Conservation (phyloP, 2,329 filamentous ascomycete genomes). For the Neurospora crassa region DNA sequence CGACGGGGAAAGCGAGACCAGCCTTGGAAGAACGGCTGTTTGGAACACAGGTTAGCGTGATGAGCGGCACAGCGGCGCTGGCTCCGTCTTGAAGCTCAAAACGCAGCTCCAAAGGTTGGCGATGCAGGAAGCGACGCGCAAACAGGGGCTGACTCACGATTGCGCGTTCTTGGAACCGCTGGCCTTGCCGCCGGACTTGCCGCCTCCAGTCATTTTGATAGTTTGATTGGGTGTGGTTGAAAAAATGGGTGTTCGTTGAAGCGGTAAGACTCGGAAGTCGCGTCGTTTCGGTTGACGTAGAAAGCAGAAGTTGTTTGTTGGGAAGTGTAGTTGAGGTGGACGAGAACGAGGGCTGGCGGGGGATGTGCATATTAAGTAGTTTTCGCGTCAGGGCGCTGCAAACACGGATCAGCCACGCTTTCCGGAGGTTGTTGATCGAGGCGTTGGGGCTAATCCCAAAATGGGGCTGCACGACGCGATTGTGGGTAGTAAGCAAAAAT, state of each 20-base stretch:
- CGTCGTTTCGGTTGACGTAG: constrained; percentile 21
- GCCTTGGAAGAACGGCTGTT: constrained; percentile 94
- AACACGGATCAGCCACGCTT: constrained; percentile 39
- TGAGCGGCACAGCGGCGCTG: not conserved
- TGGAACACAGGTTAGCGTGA: constrained; percentile 28
- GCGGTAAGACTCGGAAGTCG: constrained; percentile 18
- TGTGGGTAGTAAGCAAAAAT: constrained; percentile 9
- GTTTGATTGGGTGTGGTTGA: constrained; percentile 27
- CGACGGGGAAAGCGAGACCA: constrained; percentile 96
- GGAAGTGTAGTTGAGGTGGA: constrained; percentile 29
- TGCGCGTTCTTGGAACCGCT: constrained; percentile 98
- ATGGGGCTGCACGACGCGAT: constrained; percentile 7
- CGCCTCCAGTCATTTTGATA: constrained; percentile 98
- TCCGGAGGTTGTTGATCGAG: constrained; percentile 16
- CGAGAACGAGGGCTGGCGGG: constrained; percentile 31
- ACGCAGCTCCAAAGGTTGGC: not conserved
- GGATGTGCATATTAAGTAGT: constrained; percentile 45
- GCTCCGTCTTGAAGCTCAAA: not conserved
- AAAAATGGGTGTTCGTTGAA: constrained; percentile 17
- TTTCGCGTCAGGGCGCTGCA: constrained; percentile 33
- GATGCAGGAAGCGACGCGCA: constrained; percentile 5
- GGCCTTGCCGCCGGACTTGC: constrained; percentile 99
- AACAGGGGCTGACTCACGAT: constrained; percentile 58
- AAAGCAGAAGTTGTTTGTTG: constrained; percentile 25
- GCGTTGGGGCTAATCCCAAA: constrained; percentile 23